Conservation (phyloP, 23 red algal genomes). For the Gracilariopsis chorda region DNA sequence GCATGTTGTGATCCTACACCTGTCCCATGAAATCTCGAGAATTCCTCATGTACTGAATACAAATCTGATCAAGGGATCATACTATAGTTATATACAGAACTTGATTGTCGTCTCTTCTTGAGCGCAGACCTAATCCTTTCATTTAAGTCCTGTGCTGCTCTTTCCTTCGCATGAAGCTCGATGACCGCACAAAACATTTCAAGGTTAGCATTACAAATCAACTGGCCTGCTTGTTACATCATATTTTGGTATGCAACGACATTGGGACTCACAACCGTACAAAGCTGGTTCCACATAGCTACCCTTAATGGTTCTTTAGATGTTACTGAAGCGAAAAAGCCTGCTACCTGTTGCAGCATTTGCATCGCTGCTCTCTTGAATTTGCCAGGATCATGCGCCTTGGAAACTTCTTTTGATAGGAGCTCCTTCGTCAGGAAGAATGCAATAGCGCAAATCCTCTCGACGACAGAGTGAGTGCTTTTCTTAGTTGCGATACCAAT, state of each 20-base stretch:
- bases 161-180: conserved; percentile 74
- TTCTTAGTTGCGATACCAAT: conserved; percentile 85
- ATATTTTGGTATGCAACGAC: conserved; percentile 29
- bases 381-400: conserved; percentile 14
- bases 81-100: not conserved
- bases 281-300: conserved; percentile 73
- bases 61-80: not conserved
- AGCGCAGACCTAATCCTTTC: conserved; percentile 39
- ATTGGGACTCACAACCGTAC: conserved; percentile 30
- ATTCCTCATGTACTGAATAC: conserved; percentile 46
- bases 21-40: not conserved
- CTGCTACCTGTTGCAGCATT: conserved; percentile 82
- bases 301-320: conserved; percentile 87
- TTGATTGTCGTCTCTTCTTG: not conserved
- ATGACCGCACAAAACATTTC: conserved; percentile 85
- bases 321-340: conserved; percentile 82
- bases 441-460: conserved; percentile 74
- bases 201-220: conserved; percentile 72
- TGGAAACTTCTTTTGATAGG: conserved; percentile 77
- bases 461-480: conserved; percentile 87
- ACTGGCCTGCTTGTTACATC: conserved; percentile 79
- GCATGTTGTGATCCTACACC: not conserved
- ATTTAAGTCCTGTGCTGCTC: conserved; percentile 51
- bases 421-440: conserved; percentile 84
- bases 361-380: conserved; percentile 48